These are phyloP conservation scores for Aureobasidium sp. DNA, from an alignment of 2,329 filamentous ascomycete genomes.

Conservation along the genomic window DNA sequence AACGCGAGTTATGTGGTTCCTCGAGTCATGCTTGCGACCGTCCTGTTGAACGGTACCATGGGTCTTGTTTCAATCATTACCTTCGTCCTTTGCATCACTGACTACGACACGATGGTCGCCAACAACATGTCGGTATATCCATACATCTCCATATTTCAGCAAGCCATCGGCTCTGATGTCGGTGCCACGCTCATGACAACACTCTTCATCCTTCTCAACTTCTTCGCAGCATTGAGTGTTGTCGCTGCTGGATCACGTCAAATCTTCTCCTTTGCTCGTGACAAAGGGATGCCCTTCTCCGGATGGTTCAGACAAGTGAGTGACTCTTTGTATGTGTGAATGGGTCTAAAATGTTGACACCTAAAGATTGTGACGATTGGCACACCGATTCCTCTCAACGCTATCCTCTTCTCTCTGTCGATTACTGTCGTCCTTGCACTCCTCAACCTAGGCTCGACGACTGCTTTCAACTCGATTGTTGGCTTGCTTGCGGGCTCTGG, in stretches of 20 bases:
- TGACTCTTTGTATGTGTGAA: constrained; percentile 10
- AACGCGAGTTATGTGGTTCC: constrained; percentile 27
- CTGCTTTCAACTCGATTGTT: constrained; percentile 35
- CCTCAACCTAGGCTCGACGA: constrained; percentile 29
- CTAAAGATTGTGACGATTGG: neutral
- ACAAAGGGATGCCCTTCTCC: constrained; percentile 30
- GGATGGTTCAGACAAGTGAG: constrained; percentile 21
- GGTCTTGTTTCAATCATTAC: constrained; percentile 35
- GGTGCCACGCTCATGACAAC: constrained; percentile 31
- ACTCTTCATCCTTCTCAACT: constrained; percentile 30
- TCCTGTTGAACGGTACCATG: constrained; percentile 32
- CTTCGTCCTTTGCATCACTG: constrained; percentile 29
- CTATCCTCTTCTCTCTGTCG: constrained; percentile 20
- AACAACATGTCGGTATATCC: constrained; percentile 28
- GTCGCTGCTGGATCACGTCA: constrained; percentile 35
- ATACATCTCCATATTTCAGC: constrained; percentile 16
- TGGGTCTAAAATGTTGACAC: constrained; percentile 13
- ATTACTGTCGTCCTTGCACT: constrained; percentile 25
- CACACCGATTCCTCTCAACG: constrained; percentile 20
- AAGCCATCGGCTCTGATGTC: constrained; percentile 16
- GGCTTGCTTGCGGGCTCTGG: constrained; percentile 31
- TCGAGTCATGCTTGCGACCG: constrained; percentile 33
- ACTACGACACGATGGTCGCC: constrained; percentile 26
- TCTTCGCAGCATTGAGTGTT: constrained; percentile 28
- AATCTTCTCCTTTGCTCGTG: constrained; percentile 35